Evolutionary conservation across 2,329 filamentous ascomycete species (phyloP).

Genomic region (Bipolaris zeicola): DNA sequence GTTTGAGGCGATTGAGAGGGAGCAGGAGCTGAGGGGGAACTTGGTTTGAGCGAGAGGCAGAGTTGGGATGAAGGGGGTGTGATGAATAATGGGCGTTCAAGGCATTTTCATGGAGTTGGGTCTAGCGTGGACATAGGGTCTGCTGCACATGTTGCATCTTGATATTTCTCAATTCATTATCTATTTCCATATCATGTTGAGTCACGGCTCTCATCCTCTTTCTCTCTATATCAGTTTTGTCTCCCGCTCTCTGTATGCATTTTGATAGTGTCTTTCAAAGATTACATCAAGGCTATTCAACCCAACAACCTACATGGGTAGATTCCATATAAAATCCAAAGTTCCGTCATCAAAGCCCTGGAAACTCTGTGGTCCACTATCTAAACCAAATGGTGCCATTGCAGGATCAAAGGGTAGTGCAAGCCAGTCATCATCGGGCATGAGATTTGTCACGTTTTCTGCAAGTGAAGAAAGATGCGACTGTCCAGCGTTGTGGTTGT

Average conservation of each 20-base stretch:
- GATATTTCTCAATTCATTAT: not conserved
- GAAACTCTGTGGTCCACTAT: constrained; percentile 40
- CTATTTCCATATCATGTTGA: not conserved
- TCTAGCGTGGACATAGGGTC: not conserved
- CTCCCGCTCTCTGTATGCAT: not conserved
- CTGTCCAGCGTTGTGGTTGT: constrained; percentile 45
- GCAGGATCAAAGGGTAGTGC: constrained; percentile 48
- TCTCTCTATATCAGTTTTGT: not conserved
- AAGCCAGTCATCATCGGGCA: constrained; percentile 49
- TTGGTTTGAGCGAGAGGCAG: constrained; percentile 49
- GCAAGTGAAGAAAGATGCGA: constrained; percentile 44
- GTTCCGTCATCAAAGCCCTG: constrained; percentile 48
- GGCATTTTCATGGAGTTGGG: constrained; percentile 1
- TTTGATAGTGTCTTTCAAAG: not conserved
- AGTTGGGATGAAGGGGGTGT: not conserved
- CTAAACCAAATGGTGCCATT: constrained; percentile 48
- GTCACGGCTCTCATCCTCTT: not conserved
- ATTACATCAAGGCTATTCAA: not conserved
- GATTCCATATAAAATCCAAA: constrained; percentile 49
- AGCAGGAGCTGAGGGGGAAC: constrained; percentile 86
- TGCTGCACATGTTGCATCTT: not conserved
- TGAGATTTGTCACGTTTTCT: constrained; percentile 42
- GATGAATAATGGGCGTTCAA: not conserved
- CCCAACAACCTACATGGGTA: constrained; percentile 35
- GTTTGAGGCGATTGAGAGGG: constrained; percentile 93